Conservation (phyloP, 345 rosid species). For the Linum usitatissimum region DNA sequence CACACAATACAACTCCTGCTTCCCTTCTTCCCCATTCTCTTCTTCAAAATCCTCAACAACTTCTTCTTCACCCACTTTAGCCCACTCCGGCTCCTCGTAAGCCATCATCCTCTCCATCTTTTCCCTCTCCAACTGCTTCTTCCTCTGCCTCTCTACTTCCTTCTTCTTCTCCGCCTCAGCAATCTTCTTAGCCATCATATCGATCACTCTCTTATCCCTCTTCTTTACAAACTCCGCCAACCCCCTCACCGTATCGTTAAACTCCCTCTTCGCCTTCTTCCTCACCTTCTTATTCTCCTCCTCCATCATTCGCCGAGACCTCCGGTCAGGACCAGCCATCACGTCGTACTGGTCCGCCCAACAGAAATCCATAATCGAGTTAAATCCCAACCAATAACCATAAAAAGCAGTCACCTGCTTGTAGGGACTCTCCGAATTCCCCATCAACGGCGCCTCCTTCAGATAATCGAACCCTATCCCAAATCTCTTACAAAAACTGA, state of each 20-base stretch:
- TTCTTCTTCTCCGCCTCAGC: constrained; percentile 51
- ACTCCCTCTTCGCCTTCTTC: constrained; percentile 74
- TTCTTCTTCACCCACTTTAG: constrained; percentile 34
- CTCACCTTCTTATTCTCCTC: constrained; percentile 88
- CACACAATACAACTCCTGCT: constrained; percentile 57
- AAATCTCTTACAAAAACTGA: constrained; percentile 45
- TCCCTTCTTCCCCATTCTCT: constrained; percentile 27
- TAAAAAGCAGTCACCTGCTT: constrained; percentile 78
- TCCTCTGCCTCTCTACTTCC: constrained; percentile 52
- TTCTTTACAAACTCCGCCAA: constrained; percentile 81
- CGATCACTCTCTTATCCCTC: constrained; percentile 87
- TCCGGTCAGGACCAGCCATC: constrained; percentile 58
- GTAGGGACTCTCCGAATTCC: constrained; percentile 67
- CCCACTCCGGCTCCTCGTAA: constrained; percentile 65
- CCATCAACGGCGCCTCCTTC: constrained; percentile 78
- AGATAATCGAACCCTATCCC: constrained; percentile 48
- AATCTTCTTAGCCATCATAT: constrained; percentile 59
- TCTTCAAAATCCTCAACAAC: constrained; percentile 17
- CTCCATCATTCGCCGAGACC: constrained; percentile 78
- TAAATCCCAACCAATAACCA: constrained; percentile 70
- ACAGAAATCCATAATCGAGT: constrained; percentile 75
- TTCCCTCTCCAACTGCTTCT: constrained; percentile 57
- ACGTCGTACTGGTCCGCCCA: constrained; percentile 80
- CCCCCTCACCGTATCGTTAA: constrained; percentile 68
- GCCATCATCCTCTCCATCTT: constrained; percentile 43